A percentile compares a stretch with the other conserved stretches of the same genome.
phyloP scores from a whole-genome alignment of 495 filamentous ascomycete genomes.

The Penicillium chermesinum region DNA sequence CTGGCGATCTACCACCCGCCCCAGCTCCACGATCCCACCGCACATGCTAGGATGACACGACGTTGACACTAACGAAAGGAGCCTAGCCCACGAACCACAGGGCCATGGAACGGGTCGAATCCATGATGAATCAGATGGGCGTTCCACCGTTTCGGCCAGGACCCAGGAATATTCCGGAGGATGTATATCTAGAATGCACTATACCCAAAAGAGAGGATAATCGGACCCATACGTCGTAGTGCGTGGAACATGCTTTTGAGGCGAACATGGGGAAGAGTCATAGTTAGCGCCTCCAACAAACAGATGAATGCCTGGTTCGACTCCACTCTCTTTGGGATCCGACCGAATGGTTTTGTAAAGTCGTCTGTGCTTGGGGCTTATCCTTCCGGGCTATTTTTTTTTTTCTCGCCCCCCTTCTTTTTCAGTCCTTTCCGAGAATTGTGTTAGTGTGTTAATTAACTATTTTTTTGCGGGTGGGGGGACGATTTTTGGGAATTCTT shows the following conservation, averaged over 20 bases:
- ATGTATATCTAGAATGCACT: neutral
- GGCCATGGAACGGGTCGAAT: conserved; percentile 15
- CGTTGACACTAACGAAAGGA: conserved; percentile 41
- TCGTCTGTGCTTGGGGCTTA: neutral
- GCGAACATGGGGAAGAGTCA: conserved; percentile 6
- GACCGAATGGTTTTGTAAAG: conserved; percentile 3
- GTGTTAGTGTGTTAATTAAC: no score
- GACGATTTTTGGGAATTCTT: no score
- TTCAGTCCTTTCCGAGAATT: neutral
- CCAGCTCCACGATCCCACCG: conserved; percentile 38
- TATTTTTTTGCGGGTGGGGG: no score
- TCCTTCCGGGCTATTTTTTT: neutral
- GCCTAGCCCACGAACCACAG: conserved; percentile 25
- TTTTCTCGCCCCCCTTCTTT: neutral
- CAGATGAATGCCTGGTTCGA: neutral
- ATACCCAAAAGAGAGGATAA: neutral
- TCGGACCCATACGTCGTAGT: neutral
- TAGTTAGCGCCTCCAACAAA: neutral
- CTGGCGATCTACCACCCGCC: conserved; percentile 36
- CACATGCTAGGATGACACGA: conserved; percentile 43
- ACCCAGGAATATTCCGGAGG: conserved; percentile 6
- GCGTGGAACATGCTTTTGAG: conserved; percentile 6
- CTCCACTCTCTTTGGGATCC: conserved; percentile 2
- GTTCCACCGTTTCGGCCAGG: conserved; percentile 22
- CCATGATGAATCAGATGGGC: conserved; percentile 27